Conservation (phyloP, 306 rosid species). For the Cicer bijugum region DNA sequence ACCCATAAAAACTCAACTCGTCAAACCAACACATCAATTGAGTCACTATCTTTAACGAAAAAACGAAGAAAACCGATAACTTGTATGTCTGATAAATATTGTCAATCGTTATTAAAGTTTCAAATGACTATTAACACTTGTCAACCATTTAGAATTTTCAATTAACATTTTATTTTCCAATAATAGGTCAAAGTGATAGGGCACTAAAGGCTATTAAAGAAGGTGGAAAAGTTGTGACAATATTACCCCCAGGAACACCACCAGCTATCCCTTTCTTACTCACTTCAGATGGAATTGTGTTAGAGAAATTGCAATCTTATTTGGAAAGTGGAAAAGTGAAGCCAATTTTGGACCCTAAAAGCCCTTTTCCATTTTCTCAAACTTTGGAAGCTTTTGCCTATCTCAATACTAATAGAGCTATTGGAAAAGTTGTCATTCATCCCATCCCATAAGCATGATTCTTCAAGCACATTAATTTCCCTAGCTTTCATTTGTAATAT, state of each 20-base stretch:
- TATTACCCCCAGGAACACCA: conserved; percentile 41
- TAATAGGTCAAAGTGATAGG: conserved; percentile 52
- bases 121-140: no score
- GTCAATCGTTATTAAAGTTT: no score
- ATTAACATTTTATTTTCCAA: background rate
- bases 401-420: conserved; percentile 62
- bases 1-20: no score
- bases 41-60: no score
- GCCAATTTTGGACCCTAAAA: conserved; percentile 68
- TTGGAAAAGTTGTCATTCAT: conserved; percentile 63
- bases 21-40: no score
- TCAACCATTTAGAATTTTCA: no score
- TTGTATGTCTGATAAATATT: no score
- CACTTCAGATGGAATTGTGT: conserved; percentile 52
- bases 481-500: background rate
- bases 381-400: conserved; percentile 61
- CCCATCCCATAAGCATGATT: conserved; percentile 57
- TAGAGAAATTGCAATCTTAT: conserved; percentile 63
- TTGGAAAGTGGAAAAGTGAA: conserved; percentile 75
- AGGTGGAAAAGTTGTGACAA: conserved; percentile 60
- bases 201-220: conserved; percentile 67
- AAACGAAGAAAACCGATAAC: no score
- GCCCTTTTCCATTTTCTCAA: conserved; percentile 66
- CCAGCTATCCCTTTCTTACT: conserved; percentile 47
- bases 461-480: background rate